Percentiles rank a stretch among this genome's conserved stretches.
These are phyloP conservation scores for Lachancea quebecensis DNA, from an alignment of 805 yeast species.

Conservation along the genomic window DNA sequence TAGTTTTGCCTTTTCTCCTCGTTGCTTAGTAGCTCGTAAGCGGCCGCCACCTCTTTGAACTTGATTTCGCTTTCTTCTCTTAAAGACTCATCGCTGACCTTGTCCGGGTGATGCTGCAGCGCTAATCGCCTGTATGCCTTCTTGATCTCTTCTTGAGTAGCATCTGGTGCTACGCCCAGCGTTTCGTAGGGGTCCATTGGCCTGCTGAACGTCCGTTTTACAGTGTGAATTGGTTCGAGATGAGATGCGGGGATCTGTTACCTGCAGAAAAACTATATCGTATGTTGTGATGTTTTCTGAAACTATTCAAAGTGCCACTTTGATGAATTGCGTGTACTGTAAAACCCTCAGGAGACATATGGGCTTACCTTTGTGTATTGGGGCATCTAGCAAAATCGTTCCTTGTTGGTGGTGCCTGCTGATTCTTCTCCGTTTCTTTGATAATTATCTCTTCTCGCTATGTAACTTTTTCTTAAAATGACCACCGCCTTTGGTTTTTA, in stretches of 20 bases:
- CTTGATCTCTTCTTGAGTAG: conserved; percentile 66
- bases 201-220: background rate
- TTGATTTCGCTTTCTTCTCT: conserved; percentile 65
- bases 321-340: no score
- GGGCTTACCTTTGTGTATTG: no score
- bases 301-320: no score
- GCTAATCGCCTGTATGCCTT: conserved; percentile 84
- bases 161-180: conserved; percentile 60
- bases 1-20: conserved; percentile 53
- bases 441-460: no score
- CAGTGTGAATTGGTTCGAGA: background rate
- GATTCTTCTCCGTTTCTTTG: no score
- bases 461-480: no score
- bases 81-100: conserved; percentile 55
- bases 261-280: no score
- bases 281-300: no score
- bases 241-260: conserved; percentile 1
- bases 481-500: no score
- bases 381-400: no score
- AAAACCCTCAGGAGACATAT: no score
- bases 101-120: conserved; percentile 81
- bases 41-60: conserved; percentile 79
- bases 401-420: no score
- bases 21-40: conserved; percentile 77
- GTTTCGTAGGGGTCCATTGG: conserved; percentile 44